Percentiles rank a stretch among this genome's conserved stretches.
phyloP scores from a whole-genome alignment of 2,329 filamentous ascomycete species.

The Botryotinia convoluta region DNA sequence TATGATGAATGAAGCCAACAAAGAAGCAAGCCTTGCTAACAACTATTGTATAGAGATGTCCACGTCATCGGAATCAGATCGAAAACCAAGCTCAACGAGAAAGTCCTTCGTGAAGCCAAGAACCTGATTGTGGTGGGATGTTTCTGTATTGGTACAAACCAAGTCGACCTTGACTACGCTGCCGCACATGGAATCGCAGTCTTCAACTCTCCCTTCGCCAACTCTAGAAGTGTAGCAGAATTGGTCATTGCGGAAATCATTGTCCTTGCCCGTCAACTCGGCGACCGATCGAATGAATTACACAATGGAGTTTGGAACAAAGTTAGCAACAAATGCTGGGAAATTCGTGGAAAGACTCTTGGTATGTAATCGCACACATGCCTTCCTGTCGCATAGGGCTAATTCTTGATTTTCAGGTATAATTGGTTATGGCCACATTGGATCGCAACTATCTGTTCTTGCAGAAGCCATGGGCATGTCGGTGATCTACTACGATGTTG shows the following conservation, averaged over 20 bases:
- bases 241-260: conserved; percentile 95
- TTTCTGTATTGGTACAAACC: conserved; percentile 98
- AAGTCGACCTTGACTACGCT: conserved; percentile 82
- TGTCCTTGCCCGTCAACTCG: conserved; percentile 82
- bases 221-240: conserved; percentile 95
- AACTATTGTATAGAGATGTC: conserved; percentile 62
- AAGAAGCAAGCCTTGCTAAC: conserved; percentile 21
- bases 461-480: conserved; percentile 98
- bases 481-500: conserved; percentile 94
- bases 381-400: background rate
- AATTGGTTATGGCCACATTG: conserved; percentile 96
- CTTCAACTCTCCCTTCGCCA: conserved; percentile 98
- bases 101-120: conserved; percentile 83
- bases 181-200: conserved; percentile 87
- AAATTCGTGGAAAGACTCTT: conserved; percentile 94
- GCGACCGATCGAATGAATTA: conserved; percentile 91
- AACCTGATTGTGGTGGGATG: conserved; percentile 95
- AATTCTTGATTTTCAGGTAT: conserved; percentile 56
- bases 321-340: conserved; percentile 95
- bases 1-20: conserved; percentile 40
- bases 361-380: conserved; percentile 48
- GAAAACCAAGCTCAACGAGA: conserved; percentile 89
- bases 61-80: conserved; percentile 98
- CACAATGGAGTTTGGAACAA: conserved; percentile 97
- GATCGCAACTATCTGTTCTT: conserved; percentile 89